Conservation (phyloP, 345 rosid genomes). For the Corchorus olitorius region DNA sequence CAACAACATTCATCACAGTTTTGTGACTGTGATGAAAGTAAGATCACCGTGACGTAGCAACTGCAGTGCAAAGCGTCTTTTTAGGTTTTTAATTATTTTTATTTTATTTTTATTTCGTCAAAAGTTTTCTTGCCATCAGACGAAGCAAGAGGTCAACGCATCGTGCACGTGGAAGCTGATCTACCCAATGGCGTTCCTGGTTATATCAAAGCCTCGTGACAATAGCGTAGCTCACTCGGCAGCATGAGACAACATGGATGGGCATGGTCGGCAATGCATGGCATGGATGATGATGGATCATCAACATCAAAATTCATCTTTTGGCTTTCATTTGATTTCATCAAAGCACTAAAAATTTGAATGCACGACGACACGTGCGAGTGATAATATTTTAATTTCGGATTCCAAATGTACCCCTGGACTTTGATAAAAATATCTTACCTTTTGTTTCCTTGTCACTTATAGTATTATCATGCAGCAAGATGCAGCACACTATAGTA, state of each 20-base stretch:
- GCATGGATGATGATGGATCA: not conserved
- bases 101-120: not conserved
- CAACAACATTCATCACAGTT: not conserved
- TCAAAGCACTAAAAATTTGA: not conserved
- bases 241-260: not conserved
- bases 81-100: no score
- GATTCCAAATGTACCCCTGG: not conserved
- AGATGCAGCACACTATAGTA: not conserved
- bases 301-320: not conserved
- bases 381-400: not conserved
- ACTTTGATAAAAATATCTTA: not conserved
- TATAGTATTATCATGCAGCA: no score
- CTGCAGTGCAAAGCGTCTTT: not conserved
- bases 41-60: not conserved
- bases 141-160: not conserved
- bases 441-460: not conserved
- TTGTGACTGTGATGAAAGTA: not conserved
- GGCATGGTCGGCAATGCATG: not conserved
- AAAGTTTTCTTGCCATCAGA: not conserved
- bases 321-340: not conserved
- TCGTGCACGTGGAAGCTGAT: not conserved
- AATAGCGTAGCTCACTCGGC: not conserved
- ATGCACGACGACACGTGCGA: constrained; percentile 9
- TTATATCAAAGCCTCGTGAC: not conserved
- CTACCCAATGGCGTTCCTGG: not conserved